A percentile compares a stretch with the other conserved stretches of the same genome.
Conservation (phyloP, 2,329 filamentous ascomycete genomes). For the Penicillium sp. region DNA sequence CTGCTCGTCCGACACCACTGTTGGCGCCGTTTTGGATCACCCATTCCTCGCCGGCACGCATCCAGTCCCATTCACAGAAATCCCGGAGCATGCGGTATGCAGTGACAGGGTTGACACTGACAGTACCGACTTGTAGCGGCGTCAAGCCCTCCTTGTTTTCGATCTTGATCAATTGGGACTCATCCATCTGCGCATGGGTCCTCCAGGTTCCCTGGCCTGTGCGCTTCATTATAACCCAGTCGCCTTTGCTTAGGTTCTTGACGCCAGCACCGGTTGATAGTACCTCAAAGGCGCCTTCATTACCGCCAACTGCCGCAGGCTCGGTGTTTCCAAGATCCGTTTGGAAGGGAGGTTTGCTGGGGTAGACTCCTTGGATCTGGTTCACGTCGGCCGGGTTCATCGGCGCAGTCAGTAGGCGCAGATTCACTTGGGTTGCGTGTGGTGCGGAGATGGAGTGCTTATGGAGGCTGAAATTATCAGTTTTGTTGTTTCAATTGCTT, state of each 20-base stretch:
- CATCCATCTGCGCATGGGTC: slow-evolving; percentile 73
- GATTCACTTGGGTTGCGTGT: slow-evolving; percentile 64
- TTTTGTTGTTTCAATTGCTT: not conserved
- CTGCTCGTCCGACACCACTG: slow-evolving; percentile 84
- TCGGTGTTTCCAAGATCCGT: slow-evolving; percentile 71
- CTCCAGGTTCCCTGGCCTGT: slow-evolving; percentile 92
- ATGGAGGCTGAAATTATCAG: slow-evolving; percentile 38
- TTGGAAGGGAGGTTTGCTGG: slow-evolving; percentile 75
- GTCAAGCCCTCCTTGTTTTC: slow-evolving; percentile 68
- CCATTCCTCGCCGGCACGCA: slow-evolving; percentile 72
- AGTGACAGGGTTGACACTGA: slow-evolving; percentile 89
- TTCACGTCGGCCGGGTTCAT: slow-evolving; percentile 99
- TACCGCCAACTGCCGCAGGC: slow-evolving; percentile 65
- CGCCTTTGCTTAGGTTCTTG: slow-evolving; percentile 67
- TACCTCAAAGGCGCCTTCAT: slow-evolving; percentile 95
- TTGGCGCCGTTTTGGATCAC: slow-evolving; percentile 98
- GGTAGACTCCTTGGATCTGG: slow-evolving; percentile 95
- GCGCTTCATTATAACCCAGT: slow-evolving; percentile 88
- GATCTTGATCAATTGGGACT: slow-evolving; percentile 65
- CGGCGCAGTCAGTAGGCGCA: slow-evolving; percentile 84
- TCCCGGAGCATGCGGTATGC: slow-evolving; percentile 90
- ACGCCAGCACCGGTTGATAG: slow-evolving; percentile 63
- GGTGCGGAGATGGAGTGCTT: slow-evolving; percentile 51
- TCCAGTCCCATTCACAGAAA: slow-evolving; percentile 60
- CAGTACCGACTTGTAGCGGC: slow-evolving; percentile 77